A percentile compares a stretch with the other conserved stretches of the same genome.
phyloP scores from a whole-genome alignment of 805 yeast genomes.

The Pichia exigua region DNA sequence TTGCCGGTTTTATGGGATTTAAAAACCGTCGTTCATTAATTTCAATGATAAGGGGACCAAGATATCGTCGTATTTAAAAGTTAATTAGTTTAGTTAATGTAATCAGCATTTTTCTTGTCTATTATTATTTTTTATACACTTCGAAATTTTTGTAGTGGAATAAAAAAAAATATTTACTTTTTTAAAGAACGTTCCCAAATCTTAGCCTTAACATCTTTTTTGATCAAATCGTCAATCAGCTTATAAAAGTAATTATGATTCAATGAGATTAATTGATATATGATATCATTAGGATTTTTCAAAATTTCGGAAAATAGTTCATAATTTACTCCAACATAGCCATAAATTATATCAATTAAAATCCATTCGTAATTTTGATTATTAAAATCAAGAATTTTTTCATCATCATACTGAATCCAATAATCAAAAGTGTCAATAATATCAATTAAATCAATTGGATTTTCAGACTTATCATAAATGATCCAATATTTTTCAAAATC shows the following conservation, averaged over 20 bases:
- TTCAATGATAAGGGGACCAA: constrained; percentile 22
- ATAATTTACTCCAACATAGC: constrained; percentile 35
- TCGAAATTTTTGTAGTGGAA: not conserved
- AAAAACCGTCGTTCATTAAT: constrained; percentile 18
- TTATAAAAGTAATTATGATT: constrained; percentile 4
- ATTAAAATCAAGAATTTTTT: constrained; percentile 19
- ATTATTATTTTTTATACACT: not conserved
- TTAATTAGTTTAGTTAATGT: no score
- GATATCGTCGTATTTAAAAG: constrained; percentile 22
- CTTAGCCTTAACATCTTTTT: constrained; percentile 1
- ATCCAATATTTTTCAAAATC: constrained; percentile 18
- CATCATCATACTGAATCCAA: constrained; percentile 36
- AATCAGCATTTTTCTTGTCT: not conserved
- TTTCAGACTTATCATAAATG: constrained; percentile 76
- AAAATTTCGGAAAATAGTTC: not conserved
- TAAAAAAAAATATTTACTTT: no score
- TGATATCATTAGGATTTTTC: constrained; percentile 8
- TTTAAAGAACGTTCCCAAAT: constrained; percentile 1
- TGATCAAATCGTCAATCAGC: not conserved
- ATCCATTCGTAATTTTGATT: constrained; percentile 35
- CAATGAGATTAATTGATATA: not conserved
- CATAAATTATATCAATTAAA: constrained; percentile 31
- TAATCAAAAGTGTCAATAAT: constrained; percentile 34
- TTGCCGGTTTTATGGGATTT: constrained; percentile 9
- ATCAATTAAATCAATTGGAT: constrained; percentile 26